Base-by-base conservation (phyloP, 108 stramenopile genomes). In the Mediolabrus comicus region DNA sequence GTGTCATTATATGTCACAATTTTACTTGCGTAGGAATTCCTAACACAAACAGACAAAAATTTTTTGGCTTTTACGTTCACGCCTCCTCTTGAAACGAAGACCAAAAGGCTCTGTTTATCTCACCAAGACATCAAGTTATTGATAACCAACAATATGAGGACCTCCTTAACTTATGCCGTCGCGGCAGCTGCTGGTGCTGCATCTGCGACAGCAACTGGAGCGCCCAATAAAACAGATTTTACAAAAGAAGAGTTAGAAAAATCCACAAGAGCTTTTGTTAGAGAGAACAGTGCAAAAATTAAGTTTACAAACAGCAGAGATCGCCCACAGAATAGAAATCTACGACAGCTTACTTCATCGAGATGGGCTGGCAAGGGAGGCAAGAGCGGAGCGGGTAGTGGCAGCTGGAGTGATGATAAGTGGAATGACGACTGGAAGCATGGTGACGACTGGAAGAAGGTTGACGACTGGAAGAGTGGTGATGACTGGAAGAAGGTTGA, bases 141-240 rank as follows among this genome's bases (percentile, higher is more conserved):
- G n/a, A n/a, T n/a, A n/a, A n/a, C n/a, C n/a, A n/a, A n/a, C 46
- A 49, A 22, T n/a, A 49, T 49, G 46, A 49, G 22, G 46, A 9
- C 22, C 22, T 3, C 22, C 22, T 3, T 7, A 49, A 22, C 19
- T 22, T 49, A 24, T 24, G 22, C 16, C 8, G 22, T 49, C 22
- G 46, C 46, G 46, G 46, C n/a, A n/a, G n/a, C 46, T 49, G 46
- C 46, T 49, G 46, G 46, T 8, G 46, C n/a, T 24, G 46, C 46
- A 49, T 49, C 46, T 3, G 46, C 7, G 46, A 22, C 17, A 49
- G 46, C 46, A n/a, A n/a, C n/a, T n/a, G 22, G 6, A 49, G 46
- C 6, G 22, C 19, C 19, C 22, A 49, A 49, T 22, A 46, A 22
- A 7, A 19, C 14, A 7, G 46, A 49, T 17, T 49, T 17, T 17